Percentiles rank a stretch among this genome's conserved stretches.
These are phyloP conservation scores for Aspergillus eucalypticola DNA, from an alignment of 2,329 filamentous ascomycete species.

Conservation along the genomic window DNA sequence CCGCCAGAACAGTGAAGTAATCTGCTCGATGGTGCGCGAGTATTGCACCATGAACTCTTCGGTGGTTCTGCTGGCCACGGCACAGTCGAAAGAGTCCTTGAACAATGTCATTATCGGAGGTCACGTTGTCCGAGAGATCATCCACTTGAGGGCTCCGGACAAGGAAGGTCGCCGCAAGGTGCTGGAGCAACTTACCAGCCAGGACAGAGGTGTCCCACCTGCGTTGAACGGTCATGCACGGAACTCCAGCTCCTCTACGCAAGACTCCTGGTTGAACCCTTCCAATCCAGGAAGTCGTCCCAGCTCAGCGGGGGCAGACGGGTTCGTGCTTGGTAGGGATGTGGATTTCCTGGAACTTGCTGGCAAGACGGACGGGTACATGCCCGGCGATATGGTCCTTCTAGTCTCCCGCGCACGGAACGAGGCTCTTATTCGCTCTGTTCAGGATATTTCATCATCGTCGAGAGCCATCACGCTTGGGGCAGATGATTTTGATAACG, in stretches of 20 bases:
- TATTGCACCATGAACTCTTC: constrained; percentile 78
- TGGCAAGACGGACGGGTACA: constrained; percentile 93
- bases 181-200: constrained; percentile 72
- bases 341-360: constrained; percentile 92
- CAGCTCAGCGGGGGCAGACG: constrained; percentile 52
- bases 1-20: constrained; percentile 84
- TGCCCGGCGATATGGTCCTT: constrained; percentile 89
- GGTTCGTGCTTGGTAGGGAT: constrained; percentile 71
- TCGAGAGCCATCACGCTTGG: constrained; percentile 64
- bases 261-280: constrained; percentile 76
- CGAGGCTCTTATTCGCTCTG: constrained; percentile 85
- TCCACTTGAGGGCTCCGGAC: constrained; percentile 84
- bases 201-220: constrained; percentile 39
- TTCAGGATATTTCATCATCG: constrained; percentile 56
- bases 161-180: constrained; percentile 86
- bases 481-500: constrained; percentile 76
- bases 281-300: constrained; percentile 58
- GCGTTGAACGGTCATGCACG: constrained; percentile 44
- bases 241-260: constrained; percentile 40
- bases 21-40: constrained; percentile 79
- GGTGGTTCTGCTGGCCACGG: constrained; percentile 85
- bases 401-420: constrained; percentile 85
- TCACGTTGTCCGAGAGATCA: constrained; percentile 87
- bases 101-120: constrained; percentile 89
- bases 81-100: constrained; percentile 87